Evolutionary conservation across 495 filamentous ascomycete species (phyloP).

Genomic region (Xylaria sp.): DNA sequence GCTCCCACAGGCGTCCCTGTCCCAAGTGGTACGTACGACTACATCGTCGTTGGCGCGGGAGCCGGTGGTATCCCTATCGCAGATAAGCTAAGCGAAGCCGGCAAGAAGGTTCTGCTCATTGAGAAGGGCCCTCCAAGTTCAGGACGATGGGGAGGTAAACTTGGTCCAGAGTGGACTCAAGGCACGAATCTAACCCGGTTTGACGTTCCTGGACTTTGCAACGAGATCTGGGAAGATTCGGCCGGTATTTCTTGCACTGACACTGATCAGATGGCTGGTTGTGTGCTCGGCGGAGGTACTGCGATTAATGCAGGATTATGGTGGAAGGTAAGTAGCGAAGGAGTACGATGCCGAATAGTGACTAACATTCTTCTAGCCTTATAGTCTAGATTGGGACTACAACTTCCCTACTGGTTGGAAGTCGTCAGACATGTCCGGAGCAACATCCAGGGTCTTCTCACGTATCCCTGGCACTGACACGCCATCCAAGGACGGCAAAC

Average conservation of each 20-base stretch:
- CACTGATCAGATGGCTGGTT: slow-evolving; percentile 76
- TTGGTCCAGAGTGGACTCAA: slow-evolving; percentile 67
- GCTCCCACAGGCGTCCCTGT: slow-evolving; percentile 46
- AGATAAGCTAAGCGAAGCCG: slow-evolving; percentile 67
- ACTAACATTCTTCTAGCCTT: slow-evolving; percentile 37
- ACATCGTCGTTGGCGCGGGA: slow-evolving; percentile 71
- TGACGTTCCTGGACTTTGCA: slow-evolving; percentile 81
- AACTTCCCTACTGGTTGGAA: slow-evolving; percentile 80
- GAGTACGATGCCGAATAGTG: not conserved
- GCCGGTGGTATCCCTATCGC: slow-evolving; percentile 71
- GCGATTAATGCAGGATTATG: slow-evolving; percentile 72
- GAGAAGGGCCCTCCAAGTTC: slow-evolving; percentile 70
- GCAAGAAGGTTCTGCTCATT: slow-evolving; percentile 69
- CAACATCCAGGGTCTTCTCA: slow-evolving; percentile 66
- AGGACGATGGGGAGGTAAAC: slow-evolving; percentile 62
- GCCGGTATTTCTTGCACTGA: slow-evolving; percentile 71
- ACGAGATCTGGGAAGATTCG: slow-evolving; percentile 70
- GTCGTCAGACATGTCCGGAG: slow-evolving; percentile 63
- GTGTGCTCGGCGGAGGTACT: slow-evolving; percentile 79
- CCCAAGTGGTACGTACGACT: slow-evolving; percentile 65
- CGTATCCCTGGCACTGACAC: slow-evolving; percentile 73
- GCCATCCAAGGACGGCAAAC: slow-evolving; percentile 71
- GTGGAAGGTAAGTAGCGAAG: slow-evolving; percentile 52
- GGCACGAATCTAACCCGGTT: slow-evolving; percentile 75
- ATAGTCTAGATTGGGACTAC: slow-evolving; percentile 70